Evolutionary conservation across 2,329 filamentous ascomycete species (phyloP), one percentile per base, ranked within the genome.

Genomic region (Didymella exigua): DNA sequence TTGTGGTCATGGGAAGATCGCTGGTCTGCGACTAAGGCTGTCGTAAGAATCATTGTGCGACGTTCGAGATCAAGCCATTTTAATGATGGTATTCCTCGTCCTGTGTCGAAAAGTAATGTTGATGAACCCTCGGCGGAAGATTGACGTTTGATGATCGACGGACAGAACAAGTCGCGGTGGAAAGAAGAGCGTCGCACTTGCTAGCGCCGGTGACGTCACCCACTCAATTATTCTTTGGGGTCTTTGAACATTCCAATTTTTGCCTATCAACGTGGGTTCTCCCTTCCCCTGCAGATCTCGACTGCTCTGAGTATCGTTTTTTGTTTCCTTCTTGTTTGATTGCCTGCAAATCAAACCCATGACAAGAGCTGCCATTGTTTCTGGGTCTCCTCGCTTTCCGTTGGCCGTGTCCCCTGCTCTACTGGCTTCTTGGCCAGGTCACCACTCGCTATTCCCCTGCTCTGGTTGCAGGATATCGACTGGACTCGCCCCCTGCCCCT

Each of bases 191-290:
- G 5, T 45, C 14, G 24, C 27, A 13, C 38, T 18, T 10, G 24
- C 31, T 38, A 18, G n/a, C 38, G 30, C 24, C n/a, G 5, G 26
- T 54, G 51, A 49, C 45, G 44, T 54, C 51, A 49, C 21, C n/a
- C 9, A 29, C 11, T 13, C 27, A 21, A 9, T n/a, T 16, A 11
- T 33, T 36, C 5, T 18, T 36, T 21, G 4, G 7, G 9, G 16
- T 36, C 10, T 36, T 36, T 18, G n/a, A 19, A 5, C 5, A 14
- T 13, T 16, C 1, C 7, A 3, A n/a, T 34, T 18, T 16, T 18
- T 34, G 8, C 4, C 31, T 16, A 9, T 34, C 6, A 18, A 33
- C 30, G 2, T 4, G 18, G 1, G 8, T 16, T 16, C 6, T 18
- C 14, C 5, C 14, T 16, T 8, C 5, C 16, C 33, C 11, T 11